Evolutionary conservation across 371 early-diverging fungal species (phyloP).

Genomic region (Smittium culicis): DNA sequence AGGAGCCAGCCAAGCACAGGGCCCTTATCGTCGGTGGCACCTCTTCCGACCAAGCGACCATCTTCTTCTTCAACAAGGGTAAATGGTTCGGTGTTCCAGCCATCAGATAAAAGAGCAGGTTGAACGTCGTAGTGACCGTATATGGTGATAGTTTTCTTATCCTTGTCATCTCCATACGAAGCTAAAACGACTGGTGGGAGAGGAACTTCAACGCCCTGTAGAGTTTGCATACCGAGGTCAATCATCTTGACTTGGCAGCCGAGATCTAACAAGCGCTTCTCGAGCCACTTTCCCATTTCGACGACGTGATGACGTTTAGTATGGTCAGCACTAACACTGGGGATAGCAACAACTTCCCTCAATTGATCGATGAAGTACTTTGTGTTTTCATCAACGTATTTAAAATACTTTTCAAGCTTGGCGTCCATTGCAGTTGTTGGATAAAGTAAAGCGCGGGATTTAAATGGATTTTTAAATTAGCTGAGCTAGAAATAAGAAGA

Average conservation of each 20-base stretch:
- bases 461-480: too few relatives aligned
- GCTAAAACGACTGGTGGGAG: constrained; percentile 89
- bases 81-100: constrained; percentile 92
- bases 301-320: constrained; percentile 69
- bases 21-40: constrained; percentile 90
- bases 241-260: constrained; percentile 45
- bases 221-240: constrained; percentile 68
- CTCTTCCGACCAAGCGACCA: constrained; percentile 79
- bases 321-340: constrained; percentile 73
- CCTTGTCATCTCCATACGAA: constrained; percentile 71
- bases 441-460: too few relatives aligned
- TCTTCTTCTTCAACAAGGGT: constrained; percentile 67
- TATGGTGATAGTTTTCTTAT: constrained; percentile 87
- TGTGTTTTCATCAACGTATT: constrained; percentile 66
- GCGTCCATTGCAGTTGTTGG: constrained; percentile 17
- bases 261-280: constrained; percentile 54
- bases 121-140: constrained; percentile 95
- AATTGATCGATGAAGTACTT: constrained; percentile 66
- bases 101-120: constrained; percentile 86
- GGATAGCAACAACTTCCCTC: constrained; percentile 83
- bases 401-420: constrained; percentile 41
- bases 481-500: too few relatives aligned
- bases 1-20: constrained; percentile 90
- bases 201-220: constrained; percentile 60
- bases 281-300: constrained; percentile 80